phyloP scores from a whole-genome alignment of 768 basidiomycete species.

The Tylopilus plumbeoviolaceoides region DNA sequence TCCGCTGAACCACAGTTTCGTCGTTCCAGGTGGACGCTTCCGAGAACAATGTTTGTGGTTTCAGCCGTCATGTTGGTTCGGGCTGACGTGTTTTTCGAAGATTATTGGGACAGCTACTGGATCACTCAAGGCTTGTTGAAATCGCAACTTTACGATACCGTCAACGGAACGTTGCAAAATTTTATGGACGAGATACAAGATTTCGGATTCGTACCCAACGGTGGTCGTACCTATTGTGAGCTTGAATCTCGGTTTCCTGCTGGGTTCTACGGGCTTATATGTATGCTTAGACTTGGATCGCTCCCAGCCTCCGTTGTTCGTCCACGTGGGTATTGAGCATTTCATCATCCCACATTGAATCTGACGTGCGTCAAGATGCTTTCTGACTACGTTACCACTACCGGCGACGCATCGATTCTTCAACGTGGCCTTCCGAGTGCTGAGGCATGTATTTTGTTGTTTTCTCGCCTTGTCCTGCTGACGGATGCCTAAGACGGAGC shows the following conservation, averaged over 20 bases:
- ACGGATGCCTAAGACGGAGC: conserved; percentile 52
- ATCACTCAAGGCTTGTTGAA: conserved; percentile 78
- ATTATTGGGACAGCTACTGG: no score
- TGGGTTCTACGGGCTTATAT: conserved; percentile 83
- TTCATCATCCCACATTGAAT: background rate
- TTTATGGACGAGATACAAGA: no score
- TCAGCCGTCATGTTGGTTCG: background rate
- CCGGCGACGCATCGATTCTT: conserved; percentile 73
- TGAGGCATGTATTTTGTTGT: conserved; percentile 45
- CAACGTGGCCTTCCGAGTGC: conserved; percentile 78
- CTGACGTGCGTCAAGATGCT: conserved; percentile 60
- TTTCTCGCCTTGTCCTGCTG: background rate
- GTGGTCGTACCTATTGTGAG: no score
- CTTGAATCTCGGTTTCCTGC: conserved; percentile 94
- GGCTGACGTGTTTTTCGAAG: no score
- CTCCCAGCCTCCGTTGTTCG: conserved; percentile 91
- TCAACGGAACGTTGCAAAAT: conserved; percentile 75
- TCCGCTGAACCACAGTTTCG: no score
- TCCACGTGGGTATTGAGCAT: conserved; percentile 46
- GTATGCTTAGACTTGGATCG: conserved; percentile 90
- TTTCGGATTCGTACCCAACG: no score
- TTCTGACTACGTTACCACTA: conserved; percentile 67
- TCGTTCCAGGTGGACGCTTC: conserved; percentile 84
- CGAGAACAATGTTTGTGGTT: conserved; percentile 71
- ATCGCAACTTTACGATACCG: conserved; percentile 69